Base-by-base conservation (phyloP, 2,329 filamentous ascomycete genomes). In the Lecanicillium sp. region DNA sequence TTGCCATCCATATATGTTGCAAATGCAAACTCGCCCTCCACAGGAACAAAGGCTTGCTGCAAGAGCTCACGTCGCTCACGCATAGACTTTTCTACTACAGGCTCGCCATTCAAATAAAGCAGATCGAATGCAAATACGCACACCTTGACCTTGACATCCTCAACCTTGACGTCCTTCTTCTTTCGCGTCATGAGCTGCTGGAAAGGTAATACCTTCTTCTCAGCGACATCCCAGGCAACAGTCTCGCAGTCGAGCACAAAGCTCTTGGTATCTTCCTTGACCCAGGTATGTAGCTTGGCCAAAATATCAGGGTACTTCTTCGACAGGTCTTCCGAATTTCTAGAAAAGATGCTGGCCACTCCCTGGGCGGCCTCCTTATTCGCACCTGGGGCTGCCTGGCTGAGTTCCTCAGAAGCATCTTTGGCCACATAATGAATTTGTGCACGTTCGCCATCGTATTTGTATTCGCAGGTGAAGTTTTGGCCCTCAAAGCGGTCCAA, bases 221-320 rank as follows among this genome's bases (percentile, higher is more conserved):
- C 87, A 2, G 74, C 72, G n/a, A 86, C 74, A 59, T 98, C 92
- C 90, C 92, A 96, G 1, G 85, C 92, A 11, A 96, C 92, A 1
- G 90, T 95, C 66, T 98, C 92, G 57, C 92, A 98, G 58, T 98
- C 92, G n/a, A 98, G 69, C 12, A 98, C 92, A 54, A 98, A 98
- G 56, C 88, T 95, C 62, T 85, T 86, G 9, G 92, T 95, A 20
- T 82, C 86, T 3, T 80, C 67, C 57, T 94, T 94, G 50, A 98
- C 80, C 92, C 92, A 98, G 1, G 75, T 80, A 28, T 85, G 73
- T 11, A 98, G 74, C 58, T 94, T 95, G 16, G 75, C 81, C 22
- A 98, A 75, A 38, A 98, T 88, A 62, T 98, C 92, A 0, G 92
- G 92, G 54, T 98, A 98, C 56, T 98, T 98, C 62, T 92, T 94